Base-by-base conservation (phyloP, 176 grass and related monocot species). In the Saccharum spontaneum region DNA sequence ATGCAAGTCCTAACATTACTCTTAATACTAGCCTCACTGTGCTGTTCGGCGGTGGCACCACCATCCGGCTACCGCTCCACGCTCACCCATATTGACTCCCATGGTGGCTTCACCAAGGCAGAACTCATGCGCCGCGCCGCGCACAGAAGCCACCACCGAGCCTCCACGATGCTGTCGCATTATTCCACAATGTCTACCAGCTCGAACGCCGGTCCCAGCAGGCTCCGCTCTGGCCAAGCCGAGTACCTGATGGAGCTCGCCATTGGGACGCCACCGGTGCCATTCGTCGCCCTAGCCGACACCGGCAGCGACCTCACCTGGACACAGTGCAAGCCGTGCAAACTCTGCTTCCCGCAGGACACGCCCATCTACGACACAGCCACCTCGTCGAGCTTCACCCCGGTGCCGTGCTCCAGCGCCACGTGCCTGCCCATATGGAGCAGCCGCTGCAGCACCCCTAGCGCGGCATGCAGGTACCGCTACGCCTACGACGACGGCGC, bases 201-300 rank as follows among this genome's bases (percentile, higher is more conserved):
- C 44, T 74, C 71, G 3, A 1, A 48, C 15, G 17, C 23, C 23
- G 23, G 43, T 2, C 71, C 71, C 7, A 10, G 24, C 0, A 50
- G 44, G 71, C 3, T 74, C 7, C 3, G 0, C 24, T 64, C 44
- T 1, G 30, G 38, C 69, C 26, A 76, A 1, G 24, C 40, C 22
- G 84, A 79, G 61, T 90, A 90, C 55, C 40, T 73, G 1, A 79
- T 84, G 54, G 67, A 72, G 69, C 89, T 90, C 38, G 36, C 64
- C 50, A 79, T 90, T 14, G 80, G 84, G 1, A 46, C 11, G 0
- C 11, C 44, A 3, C 44, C 11, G 9, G 44, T 46, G 43, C 43
- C 10, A 7, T 45, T 45, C 43, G 12, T 45, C 43, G 10, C 43
- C 43, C 10, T 45, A 0, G 44, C 44, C 11, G 11, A 46, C 44